Conservation (phyloP, 805 yeast species). For the Myxozyma kluyveri region DNA sequence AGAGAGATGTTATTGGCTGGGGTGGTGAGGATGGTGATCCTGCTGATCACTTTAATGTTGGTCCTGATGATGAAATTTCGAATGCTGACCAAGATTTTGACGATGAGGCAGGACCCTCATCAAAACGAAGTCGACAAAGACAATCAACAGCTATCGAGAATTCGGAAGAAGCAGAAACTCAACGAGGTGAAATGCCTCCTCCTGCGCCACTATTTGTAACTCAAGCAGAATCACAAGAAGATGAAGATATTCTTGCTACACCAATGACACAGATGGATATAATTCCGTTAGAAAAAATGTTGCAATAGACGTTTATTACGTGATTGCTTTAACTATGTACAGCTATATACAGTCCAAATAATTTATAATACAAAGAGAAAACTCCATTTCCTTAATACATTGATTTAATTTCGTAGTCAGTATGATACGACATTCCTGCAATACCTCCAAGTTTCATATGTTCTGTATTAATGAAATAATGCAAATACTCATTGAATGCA, state of each 20-base stretch:
- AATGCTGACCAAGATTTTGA: neutral
- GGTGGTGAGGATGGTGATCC: too few species aligned
- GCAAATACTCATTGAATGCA: slow-evolving; percentile 8
- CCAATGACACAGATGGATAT: neutral
- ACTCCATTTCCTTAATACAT: too few species aligned
- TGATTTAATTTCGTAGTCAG: too few species aligned
- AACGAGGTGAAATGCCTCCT: neutral
- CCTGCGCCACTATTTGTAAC: neutral
- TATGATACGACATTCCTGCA: too few species aligned
- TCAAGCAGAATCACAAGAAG: neutral
- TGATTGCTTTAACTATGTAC: too few species aligned
- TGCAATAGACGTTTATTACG: neutral
- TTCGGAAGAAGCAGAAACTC: neutral
- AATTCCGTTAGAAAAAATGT: neutral
- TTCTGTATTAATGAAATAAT: neutral
- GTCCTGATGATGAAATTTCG: neutral
- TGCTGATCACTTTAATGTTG: too few species aligned
- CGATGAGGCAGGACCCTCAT: neutral
- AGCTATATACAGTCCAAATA: too few species aligned
- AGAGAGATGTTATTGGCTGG: neutral
- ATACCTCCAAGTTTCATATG: neutral
- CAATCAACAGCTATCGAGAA: neutral
- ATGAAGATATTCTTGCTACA: neutral
- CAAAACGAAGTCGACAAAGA: neutral
- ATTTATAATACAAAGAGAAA: too few species aligned